These are phyloP conservation scores for Arachnomyces sp. DNA, from an alignment of 2,329 filamentous ascomycete species.

Conservation along the genomic window DNA sequence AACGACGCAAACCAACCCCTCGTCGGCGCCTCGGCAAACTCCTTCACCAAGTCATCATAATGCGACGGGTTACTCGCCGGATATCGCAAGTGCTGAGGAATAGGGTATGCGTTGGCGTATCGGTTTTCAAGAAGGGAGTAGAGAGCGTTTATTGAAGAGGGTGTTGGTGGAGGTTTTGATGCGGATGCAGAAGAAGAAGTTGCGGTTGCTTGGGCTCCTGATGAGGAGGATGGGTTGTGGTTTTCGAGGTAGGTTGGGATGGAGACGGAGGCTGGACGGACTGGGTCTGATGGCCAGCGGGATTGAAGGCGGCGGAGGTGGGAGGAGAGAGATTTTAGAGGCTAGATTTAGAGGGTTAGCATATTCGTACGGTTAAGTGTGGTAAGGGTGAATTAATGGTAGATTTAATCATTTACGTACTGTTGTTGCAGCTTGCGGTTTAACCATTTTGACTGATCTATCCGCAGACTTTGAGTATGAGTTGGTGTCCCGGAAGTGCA, in stretches of 20 bases:
- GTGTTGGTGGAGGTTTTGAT: constrained; percentile 8
- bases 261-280: constrained; percentile 39
- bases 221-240: constrained; percentile 17
- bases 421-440: no score
- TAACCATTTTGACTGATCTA: no score
- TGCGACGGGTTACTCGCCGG: constrained; percentile 46
- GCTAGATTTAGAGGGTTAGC: not conserved
- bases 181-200: constrained; percentile 11
- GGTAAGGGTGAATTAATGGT: no score
- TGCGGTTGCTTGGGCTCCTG: constrained; percentile 16
- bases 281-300: constrained; percentile 37
- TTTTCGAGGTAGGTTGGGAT: constrained; percentile 36
- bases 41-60: constrained; percentile 45
- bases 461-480: no score
- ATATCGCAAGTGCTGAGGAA: constrained; percentile 40
- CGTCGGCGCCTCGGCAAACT: constrained; percentile 47
- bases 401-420: no score
- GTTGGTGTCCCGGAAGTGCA: no score
- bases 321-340: constrained; percentile 3
- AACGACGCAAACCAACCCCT: constrained; percentile 40
- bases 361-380: no score
- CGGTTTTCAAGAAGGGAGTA: constrained; percentile 54
- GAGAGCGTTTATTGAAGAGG: constrained; percentile 45
- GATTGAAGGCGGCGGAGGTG: constrained; percentile 37
- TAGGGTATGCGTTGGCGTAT: constrained; percentile 46